phyloP scores from a whole-genome alignment of 2,329 filamentous ascomycete species.

The Eutypa lata region DNA sequence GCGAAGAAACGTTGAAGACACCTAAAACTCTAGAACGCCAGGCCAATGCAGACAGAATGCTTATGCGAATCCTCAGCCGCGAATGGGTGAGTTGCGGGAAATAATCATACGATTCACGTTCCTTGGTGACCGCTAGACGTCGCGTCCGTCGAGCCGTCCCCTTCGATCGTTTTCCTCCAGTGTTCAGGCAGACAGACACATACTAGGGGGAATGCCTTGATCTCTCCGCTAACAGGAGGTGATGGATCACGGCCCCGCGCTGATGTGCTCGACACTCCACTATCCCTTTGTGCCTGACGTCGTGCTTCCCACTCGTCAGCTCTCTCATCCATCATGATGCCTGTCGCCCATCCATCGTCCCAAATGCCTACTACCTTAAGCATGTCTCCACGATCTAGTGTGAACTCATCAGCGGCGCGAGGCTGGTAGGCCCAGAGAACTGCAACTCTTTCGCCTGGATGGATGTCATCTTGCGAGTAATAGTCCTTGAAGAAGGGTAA shows the following conservation, averaged over 20 bases:
- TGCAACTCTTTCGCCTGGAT: slow-evolving; percentile 83
- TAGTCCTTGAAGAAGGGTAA: slow-evolving; percentile 97
- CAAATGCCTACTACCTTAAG: slow-evolving; percentile 97
- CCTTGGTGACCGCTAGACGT: slow-evolving; percentile 40
- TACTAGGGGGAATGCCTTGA: slow-evolving; percentile 96
- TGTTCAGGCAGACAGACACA: slow-evolving; percentile 94
- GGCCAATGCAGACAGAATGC: slow-evolving; percentile 32
- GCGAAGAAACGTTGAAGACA: slow-evolving; percentile 5
- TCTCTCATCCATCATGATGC: slow-evolving; percentile 74
- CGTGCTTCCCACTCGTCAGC: slow-evolving; percentile 87
- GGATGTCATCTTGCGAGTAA: slow-evolving; percentile 95
- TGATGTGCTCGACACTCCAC: slow-evolving; percentile 83
- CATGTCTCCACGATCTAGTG: slow-evolving; percentile 94
- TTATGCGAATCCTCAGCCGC: slow-evolving; percentile 17
- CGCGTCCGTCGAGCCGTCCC: slow-evolving; percentile 69
- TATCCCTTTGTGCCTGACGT: slow-evolving; percentile 79
- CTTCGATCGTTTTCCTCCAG: slow-evolving; percentile 95
- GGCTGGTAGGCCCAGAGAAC: slow-evolving; percentile 97
- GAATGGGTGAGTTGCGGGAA: slow-evolving; percentile 13
- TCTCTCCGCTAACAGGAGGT: slow-evolving; percentile 70
- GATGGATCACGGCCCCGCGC: slow-evolving; percentile 56
- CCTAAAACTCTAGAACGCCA: slow-evolving; percentile 32
- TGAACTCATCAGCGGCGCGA: slow-evolving; percentile 87
- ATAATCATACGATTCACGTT: slow-evolving; percentile 20
- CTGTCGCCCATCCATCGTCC: slow-evolving; percentile 99